phyloP scores from a whole-genome alignment of 345 rosid species.

The Trapa incisa region DNA sequence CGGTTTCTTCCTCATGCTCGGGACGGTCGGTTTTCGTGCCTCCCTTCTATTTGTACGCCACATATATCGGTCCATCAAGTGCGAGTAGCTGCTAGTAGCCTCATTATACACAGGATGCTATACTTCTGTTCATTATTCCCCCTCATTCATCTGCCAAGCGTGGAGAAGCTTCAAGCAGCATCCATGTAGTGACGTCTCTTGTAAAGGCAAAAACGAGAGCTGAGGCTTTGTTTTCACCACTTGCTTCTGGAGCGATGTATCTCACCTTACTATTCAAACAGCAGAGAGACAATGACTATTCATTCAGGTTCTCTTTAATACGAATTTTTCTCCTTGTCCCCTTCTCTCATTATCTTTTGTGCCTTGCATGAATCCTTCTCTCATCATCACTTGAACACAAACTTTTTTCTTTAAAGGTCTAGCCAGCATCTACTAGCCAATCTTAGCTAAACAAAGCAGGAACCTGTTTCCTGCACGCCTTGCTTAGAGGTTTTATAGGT shows the following conservation, averaged over 20 bases:
- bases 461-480: too few relatives aligned
- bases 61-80: slow-evolving; percentile 16
- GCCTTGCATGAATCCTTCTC: too few relatives aligned
- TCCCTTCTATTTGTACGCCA: slow-evolving; percentile 12
- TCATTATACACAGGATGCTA: background rate
- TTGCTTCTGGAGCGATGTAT: background rate
- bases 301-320: background rate
- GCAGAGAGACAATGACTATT: slow-evolving; percentile 4
- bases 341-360: background rate
- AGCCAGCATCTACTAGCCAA: too few relatives aligned
- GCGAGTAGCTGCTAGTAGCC: slow-evolving; percentile 3
- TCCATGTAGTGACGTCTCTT: background rate
- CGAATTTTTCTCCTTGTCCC: background rate
- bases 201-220: background rate
- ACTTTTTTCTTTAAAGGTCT: too few relatives aligned
- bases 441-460: too few relatives aligned
- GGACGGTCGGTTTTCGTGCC: slow-evolving; percentile 12
- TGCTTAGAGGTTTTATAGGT: too few relatives aligned
- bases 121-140: background rate
- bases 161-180: background rate
- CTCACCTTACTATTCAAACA: background rate
- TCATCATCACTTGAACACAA: background rate
- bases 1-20: slow-evolving; percentile 18
- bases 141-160: background rate
- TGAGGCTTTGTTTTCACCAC: background rate